A percentile compares a stretch with the other conserved stretches of the same genome.
Conservation (phyloP, 176 grass and related monocot species). For the Zea mays region DNA sequence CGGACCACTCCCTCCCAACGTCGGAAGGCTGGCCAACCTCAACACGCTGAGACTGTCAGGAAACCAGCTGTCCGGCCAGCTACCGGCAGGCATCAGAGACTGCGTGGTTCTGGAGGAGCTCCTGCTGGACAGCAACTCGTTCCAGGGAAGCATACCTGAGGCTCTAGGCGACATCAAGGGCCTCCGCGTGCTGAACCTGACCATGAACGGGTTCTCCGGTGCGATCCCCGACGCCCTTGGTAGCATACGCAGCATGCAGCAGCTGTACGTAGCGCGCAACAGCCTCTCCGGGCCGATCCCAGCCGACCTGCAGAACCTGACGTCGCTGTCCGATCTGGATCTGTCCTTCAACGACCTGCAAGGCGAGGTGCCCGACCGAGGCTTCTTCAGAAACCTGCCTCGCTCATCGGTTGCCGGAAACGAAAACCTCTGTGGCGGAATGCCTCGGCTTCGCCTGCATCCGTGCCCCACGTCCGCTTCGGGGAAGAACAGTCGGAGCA, state of each 20-base stretch:
- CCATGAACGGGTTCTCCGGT: neutral
- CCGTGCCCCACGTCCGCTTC: neutral
- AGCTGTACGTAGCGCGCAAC: conserved; percentile 33
- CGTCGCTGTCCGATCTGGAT: conserved; percentile 6
- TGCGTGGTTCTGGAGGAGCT: conserved; percentile 22
- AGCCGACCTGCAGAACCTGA: neutral
- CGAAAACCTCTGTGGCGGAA: conserved; percentile 28
- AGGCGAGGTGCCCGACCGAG: conserved; percentile 20
- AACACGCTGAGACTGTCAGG: conserved; percentile 10
- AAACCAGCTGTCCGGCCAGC: conserved; percentile 23
- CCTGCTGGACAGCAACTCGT: conserved; percentile 32
- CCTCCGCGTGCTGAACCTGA: conserved; percentile 32
- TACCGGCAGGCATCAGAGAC: conserved; percentile 24
- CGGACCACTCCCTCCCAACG: conserved; percentile 1
- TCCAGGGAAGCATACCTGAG: conserved; percentile 38
- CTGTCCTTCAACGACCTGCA: conserved; percentile 39
- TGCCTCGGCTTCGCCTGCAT: neutral
- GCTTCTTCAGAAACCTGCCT: conserved; percentile 39
- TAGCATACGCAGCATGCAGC: neutral
- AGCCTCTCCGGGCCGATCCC: conserved; percentile 34
- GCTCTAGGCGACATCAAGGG: conserved; percentile 23
- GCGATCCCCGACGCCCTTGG: conserved; percentile 8
- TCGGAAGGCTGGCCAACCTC: conserved; percentile 10
- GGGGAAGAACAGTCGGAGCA: too few relatives aligned
- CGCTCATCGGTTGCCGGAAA: conserved; percentile 34